A percentile compares a stretch with the other conserved stretches of the same genome.
These are phyloP conservation scores for Heritiera littoralis DNA, from an alignment of 345 rosid genomes.

Conservation along the genomic window DNA sequence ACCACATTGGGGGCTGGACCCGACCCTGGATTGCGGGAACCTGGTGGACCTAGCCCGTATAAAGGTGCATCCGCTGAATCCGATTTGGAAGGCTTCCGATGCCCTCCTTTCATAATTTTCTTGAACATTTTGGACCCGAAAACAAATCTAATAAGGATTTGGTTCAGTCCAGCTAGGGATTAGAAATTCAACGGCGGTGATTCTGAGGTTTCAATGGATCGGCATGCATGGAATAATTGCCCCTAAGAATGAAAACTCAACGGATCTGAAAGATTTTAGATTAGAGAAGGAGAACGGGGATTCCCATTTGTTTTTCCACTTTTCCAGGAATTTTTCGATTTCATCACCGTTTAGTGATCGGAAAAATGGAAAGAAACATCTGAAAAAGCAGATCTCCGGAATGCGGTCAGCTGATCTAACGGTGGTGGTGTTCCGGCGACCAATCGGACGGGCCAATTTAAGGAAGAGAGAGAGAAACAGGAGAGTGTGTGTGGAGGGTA, in stretches of 20 bases:
- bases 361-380: constrained; percentile 9
- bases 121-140: constrained; percentile 53
- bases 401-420: constrained; percentile 27
- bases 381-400: constrained; percentile 26
- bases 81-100: constrained; percentile 64
- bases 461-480: not conserved
- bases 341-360: constrained; percentile 5
- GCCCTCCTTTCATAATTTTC: constrained; percentile 82
- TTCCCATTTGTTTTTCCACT: not conserved
- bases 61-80: constrained; percentile 49
- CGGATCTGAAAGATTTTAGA: constrained; percentile 27
- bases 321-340: constrained; percentile 5
- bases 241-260: not conserved
- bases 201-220: constrained; percentile 19
- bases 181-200: constrained; percentile 4
- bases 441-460: constrained; percentile 20
- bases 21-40: constrained; percentile 40
- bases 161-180: constrained; percentile 16
- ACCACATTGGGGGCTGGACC: constrained; percentile 46
- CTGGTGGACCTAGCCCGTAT: constrained; percentile 42
- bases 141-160: constrained; percentile 12
- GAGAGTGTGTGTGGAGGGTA: constrained; percentile 19
- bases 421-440: constrained; percentile 24
- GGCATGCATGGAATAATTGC: constrained; percentile 29
- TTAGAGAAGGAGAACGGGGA: constrained; percentile 10